Conservation (phyloP, 257 asterid genomes). For the Rauvolfia tetraphylla region DNA sequence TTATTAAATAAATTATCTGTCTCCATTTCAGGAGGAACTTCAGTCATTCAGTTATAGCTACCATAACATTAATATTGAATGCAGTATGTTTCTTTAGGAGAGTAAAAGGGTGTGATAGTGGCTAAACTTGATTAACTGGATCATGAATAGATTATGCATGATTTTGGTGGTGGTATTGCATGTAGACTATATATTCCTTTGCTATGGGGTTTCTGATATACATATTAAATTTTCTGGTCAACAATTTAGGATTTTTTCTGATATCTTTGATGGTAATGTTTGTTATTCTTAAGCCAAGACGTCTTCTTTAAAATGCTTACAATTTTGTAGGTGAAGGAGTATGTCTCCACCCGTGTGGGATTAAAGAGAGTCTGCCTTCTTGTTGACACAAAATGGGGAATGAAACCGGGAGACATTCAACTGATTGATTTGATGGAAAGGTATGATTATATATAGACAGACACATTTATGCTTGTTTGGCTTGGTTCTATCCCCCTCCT, state of each 20-base stretch:
- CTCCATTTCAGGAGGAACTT: background rate
- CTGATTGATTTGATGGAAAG: conserved; percentile 94
- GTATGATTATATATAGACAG: conserved; percentile 25
- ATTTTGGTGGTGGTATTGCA: background rate
- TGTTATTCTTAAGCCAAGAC: background rate
- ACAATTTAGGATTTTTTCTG: background rate
- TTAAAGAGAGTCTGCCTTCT: conserved; percentile 89
- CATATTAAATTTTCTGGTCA: conserved; percentile 11
- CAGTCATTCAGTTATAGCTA: background rate
- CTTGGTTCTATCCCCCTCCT: background rate
- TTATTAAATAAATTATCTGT: background rate
- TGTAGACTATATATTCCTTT: background rate
- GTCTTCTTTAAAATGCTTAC: conserved; percentile 9
- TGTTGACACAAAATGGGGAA: conserved; percentile 96
- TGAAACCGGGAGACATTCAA: conserved; percentile 90
- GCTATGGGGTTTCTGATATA: background rate
- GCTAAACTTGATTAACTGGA: background rate
- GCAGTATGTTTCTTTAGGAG: background rate
- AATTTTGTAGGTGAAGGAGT: conserved; percentile 87
- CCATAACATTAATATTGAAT: background rate
- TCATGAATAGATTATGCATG: background rate
- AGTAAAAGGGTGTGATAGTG: background rate
- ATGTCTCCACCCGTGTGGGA: conserved; percentile 70
- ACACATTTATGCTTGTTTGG: background rate
- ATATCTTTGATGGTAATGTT: background rate